phyloP scores from a whole-genome alignment of 2,329 filamentous ascomycete species.

The Massarina eburnea region DNA sequence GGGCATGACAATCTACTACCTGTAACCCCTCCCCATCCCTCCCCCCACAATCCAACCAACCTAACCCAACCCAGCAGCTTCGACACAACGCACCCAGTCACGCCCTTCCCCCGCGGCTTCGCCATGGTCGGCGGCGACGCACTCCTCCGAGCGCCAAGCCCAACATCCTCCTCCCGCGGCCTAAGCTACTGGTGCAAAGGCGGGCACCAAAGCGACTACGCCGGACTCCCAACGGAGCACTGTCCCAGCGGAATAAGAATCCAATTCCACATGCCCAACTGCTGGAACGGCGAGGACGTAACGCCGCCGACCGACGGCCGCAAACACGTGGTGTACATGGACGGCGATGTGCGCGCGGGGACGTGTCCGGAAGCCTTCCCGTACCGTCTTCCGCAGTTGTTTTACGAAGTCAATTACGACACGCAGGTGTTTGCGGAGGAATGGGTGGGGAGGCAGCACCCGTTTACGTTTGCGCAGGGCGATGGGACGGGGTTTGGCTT shows the following conservation, averaged over 20 bases:
- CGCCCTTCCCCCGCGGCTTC: slow-evolving; percentile 69
- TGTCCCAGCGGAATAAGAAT: slow-evolving; percentile 63
- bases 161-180: slow-evolving; percentile 46
- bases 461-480: slow-evolving; percentile 64
- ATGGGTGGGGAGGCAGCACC: slow-evolving; percentile 43
- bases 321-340: slow-evolving; percentile 63
- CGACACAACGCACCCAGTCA: slow-evolving; percentile 63
- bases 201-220: slow-evolving; percentile 48
- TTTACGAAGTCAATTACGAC: slow-evolving; percentile 59
- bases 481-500: slow-evolving; percentile 71
- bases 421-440: slow-evolving; percentile 52
- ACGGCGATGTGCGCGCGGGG: slow-evolving; percentile 50
- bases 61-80: slow-evolving; percentile 46
- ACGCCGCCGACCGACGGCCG: slow-evolving; percentile 59
- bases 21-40: slow-evolving; percentile 20
- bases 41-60: slow-evolving; percentile 1
- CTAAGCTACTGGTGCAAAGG: slow-evolving; percentile 58
- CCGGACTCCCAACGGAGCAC: slow-evolving; percentile 65
- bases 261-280: slow-evolving; percentile 72
- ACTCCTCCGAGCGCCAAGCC: slow-evolving; percentile 56
- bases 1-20: slow-evolving; percentile 78
- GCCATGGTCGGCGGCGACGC: slow-evolving; percentile 72
- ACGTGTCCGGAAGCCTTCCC: slow-evolving; percentile 57
- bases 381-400: slow-evolving; percentile 57
- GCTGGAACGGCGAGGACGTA: slow-evolving; percentile 65